Evolutionary conservation across 2,329 filamentous ascomycete genomes (phyloP), one percentile per base, ranked within the genome.

Genomic region (Aureobasidium sp.): DNA sequence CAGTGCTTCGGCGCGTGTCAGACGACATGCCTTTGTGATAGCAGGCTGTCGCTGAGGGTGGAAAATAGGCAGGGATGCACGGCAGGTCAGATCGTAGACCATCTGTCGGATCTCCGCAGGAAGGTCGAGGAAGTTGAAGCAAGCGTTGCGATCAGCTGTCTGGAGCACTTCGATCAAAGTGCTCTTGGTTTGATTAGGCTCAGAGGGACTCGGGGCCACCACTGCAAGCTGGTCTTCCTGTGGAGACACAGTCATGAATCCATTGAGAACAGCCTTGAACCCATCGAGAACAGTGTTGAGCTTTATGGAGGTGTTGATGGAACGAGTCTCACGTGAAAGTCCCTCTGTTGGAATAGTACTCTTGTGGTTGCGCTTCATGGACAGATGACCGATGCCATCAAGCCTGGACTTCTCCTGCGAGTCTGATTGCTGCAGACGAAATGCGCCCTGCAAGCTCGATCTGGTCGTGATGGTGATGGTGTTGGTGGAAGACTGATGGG

Each of bases 91-190:
- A 4, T 36, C 3, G 27, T 63, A 63, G 16, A 61, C 37, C 48
- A 29, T 37, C 21, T 60, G 25, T 30, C 54, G 42, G 3, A 63
- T 6, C 9, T 63, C 57, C 2, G 47, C n/a, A 7, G 59, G 62
- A 21, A 63, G 39, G 30, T 25, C 61, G 21, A 63, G 37, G 39
- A 63, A 60, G 9, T 29, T 25, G 54, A 68, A 59, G 3, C 13
- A 45, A 34, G n/a, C 6, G 16, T 45, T 13, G 13, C 13, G n/a
- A 21, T 57, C 41, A 27, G 50, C 50, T 5, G 11, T 29, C 15
- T 54, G 37, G 4, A 54, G 37, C 37, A 42, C 10, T 16, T 11
- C 27, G 27, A 42, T 32, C 21, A 42, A 7, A 6, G 15, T 5
- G 15, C 7, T 36, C 3, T 41, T n/a, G 16, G 7, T 7, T 32